These are phyloP conservation scores for Moesziomyces sp. DNA, from an alignment of 1,284 basidiomycete genomes.

Conservation along the genomic window DNA sequence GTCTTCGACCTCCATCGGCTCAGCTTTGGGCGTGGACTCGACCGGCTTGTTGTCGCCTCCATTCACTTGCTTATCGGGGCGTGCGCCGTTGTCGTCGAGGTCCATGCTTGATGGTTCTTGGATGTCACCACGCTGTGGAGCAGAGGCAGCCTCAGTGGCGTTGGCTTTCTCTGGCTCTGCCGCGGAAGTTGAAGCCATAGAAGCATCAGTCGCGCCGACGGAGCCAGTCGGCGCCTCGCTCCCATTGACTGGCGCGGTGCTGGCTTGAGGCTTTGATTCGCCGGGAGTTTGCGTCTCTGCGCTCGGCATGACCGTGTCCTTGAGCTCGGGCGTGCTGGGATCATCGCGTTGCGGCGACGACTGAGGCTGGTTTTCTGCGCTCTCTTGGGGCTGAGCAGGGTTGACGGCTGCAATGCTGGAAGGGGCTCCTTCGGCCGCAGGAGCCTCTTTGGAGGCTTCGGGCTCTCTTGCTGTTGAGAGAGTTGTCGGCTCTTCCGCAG, in stretches of 20 bases:
- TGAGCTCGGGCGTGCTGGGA: slow-evolving; percentile 15
- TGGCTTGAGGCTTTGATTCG: background rate
- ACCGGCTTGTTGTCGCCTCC: slow-evolving; percentile 1
- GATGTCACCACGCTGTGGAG: background rate
- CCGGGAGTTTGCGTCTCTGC: background rate
- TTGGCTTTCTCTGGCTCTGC: background rate
- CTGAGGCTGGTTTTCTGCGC: background rate
- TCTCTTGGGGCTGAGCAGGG: background rate
- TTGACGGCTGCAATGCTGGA: background rate
- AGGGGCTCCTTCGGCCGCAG: background rate
- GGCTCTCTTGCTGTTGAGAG: background rate
- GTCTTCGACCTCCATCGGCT: slow-evolving; percentile 35
- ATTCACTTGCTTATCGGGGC: background rate
- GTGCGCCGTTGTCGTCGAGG: slow-evolving; percentile 20
- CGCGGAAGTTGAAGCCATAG: background rate
- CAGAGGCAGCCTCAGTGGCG: background rate
- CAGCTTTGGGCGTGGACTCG: slow-evolving; percentile 3
- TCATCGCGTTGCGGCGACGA: slow-evolving; percentile 9
- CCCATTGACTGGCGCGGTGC: background rate
- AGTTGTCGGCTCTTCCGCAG: background rate
- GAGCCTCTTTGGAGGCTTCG: slow-evolving; percentile 5
- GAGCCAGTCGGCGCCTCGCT: background rate
- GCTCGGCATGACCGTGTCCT: slow-evolving; percentile 3
- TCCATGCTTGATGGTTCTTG: slow-evolving; percentile 26
- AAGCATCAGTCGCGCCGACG: slow-evolving; percentile 1